Evolutionary conservation across 1,139 yeast species (phyloP).

Genomic region (Yamadazyma atlantica): DNA sequence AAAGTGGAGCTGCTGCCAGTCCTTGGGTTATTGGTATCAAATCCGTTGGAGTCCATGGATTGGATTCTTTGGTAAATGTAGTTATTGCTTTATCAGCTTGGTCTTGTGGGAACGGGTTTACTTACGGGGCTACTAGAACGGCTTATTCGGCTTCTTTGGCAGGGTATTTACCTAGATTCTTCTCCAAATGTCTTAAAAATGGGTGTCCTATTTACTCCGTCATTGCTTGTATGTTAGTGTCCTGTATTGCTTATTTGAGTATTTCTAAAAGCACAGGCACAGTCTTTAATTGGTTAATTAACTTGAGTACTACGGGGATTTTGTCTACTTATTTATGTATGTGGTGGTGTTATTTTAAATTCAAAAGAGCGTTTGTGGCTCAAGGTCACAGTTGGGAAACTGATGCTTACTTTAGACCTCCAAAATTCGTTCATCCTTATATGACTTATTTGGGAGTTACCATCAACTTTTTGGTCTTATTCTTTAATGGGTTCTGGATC

Average conservation of each 20-base stretch:
- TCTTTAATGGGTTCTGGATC: conserved; percentile 44
- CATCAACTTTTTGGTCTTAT: conserved; percentile 25
- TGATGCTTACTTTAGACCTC: conserved; percentile 25
- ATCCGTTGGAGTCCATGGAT: conserved; percentile 35
- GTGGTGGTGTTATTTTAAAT: conserved; percentile 46
- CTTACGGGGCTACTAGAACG: conserved; percentile 35
- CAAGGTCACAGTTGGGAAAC: conserved; percentile 29
- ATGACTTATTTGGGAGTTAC: conserved; percentile 33
- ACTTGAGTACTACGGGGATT: conserved; percentile 51
- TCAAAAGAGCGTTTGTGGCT: conserved; percentile 31
- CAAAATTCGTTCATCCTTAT: conserved; percentile 30
- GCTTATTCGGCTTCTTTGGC: conserved; percentile 37
- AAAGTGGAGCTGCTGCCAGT: conserved; percentile 34
- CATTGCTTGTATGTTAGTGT: conserved; percentile 19
- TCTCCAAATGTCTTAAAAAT: conserved; percentile 31
- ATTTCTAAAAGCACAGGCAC: conserved; percentile 24
- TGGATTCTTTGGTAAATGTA: conserved; percentile 37
- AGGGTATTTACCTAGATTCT: conserved; percentile 36
- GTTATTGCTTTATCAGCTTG: conserved; percentile 36
- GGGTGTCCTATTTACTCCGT: conserved; percentile 40
- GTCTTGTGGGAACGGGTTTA: conserved; percentile 41
- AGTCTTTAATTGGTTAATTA: conserved; percentile 41
- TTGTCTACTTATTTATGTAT: conserved; percentile 53
- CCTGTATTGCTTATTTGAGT: conserved; percentile 32
- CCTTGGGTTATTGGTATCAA: conserved; percentile 44